Evolutionary conservation across 169 alveolate genomes (phyloP), one percentile per base, ranked within the genome.

Genomic region (Theileria orientalis): DNA sequence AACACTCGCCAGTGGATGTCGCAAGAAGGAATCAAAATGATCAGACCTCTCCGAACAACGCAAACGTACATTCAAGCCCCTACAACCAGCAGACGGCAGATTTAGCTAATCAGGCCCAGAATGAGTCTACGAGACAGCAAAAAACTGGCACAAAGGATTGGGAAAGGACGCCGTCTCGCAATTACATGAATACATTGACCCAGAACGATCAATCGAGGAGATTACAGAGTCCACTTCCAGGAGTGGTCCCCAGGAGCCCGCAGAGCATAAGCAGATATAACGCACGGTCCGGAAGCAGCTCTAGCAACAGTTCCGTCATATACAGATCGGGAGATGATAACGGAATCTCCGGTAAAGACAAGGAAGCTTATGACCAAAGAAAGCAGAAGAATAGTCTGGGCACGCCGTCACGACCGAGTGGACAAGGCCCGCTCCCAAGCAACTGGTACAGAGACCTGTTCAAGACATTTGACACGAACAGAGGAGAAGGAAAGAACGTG

Each of bases 401-500:
- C n/a, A n/a, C n/a, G n/a, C n/a, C n/a, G n/a, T n/a, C n/a, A n/a
- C n/a, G n/a, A n/a, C n/a, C n/a, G n/a, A n/a, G n/a, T n/a, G n/a
- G n/a, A n/a, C n/a, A 13, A 14, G 13, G 52, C 16, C 40, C n/a
- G 25, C 25, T 40, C 9, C 44, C 44, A 3, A 33, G 9, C 47
- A 40, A 40, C 21, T 59, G 69, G 69, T 35, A 35, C 7, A 59
- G 25, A 19, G 69, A 32, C 32, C 9, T 59, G 44, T 21, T 32
- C 32, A 40, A 29, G 5, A 59, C n/a, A 37, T 59, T 59, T 59
- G 69, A 59, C 14, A 59, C 44, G 49, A 59, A 59, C 25, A 59
- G 69, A 13, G 69, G 69, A 1, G 69, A 42, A 8, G 32, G 56
- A 8, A 78, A 69, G 56, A 19, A 61, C n/a, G 8, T 23, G 16